These are phyloP conservation scores for Pyrus communis DNA, from an alignment of 306 rosid species.

Conservation along the genomic window DNA sequence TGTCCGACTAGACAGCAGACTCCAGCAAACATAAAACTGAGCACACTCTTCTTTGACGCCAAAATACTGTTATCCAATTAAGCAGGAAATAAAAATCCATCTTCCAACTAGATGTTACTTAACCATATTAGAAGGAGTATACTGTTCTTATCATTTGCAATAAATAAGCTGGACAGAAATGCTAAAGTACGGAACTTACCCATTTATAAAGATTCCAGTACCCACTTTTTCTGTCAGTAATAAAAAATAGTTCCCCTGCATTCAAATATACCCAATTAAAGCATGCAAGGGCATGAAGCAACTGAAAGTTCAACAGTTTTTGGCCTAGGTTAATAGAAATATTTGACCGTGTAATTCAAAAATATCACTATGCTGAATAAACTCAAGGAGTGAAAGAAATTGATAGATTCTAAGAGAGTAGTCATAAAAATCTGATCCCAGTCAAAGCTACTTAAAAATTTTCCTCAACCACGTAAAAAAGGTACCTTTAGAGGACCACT, in stretches of 20 bases:
- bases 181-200: conserved; percentile 39
- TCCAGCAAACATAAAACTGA: conserved; percentile 2
- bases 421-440: neutral
- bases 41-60: neutral
- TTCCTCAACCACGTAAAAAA: neutral
- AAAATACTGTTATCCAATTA: neutral
- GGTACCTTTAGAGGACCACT: conserved; percentile 87
- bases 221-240: conserved; percentile 74
- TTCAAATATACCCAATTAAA: conserved; percentile 10
- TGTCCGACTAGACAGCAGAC: conserved; percentile 2
- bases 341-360: neutral
- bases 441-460: neutral
- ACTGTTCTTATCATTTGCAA: neutral
- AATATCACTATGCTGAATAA: neutral
- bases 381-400: neutral
- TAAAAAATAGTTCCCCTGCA: conserved; percentile 82
- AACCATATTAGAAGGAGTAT: neutral
- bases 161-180: neutral
- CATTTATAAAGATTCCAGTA: conserved; percentile 95
- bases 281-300: conserved; percentile 4
- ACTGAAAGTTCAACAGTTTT: neutral
- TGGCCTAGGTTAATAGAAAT: neutral
- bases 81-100: neutral
- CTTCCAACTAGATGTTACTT: neutral
- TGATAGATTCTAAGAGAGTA: neutral